Conservation (phyloP, 495 filamentous ascomycete genomes). For the Entonaema liquescens region DNA sequence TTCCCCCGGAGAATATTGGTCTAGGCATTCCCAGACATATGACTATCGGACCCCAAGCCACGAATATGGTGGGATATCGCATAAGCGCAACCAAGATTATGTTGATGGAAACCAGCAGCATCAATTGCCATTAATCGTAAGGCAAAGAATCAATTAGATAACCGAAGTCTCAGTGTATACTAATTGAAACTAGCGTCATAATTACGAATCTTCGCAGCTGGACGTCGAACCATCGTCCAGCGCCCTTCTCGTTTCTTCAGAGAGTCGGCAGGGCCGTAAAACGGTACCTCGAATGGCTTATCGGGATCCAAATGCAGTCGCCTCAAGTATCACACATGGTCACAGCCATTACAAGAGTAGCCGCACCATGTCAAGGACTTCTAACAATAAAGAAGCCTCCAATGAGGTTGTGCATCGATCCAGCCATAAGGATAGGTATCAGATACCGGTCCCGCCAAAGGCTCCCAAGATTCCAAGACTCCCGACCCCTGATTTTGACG, state of each 20-base stretch:
- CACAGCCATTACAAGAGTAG: not conserved
- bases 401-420: not conserved
- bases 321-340: not conserved
- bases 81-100: not conserved
- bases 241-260: not conserved
- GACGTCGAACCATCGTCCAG: not conserved
- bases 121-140: not conserved
- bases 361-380: not conserved
- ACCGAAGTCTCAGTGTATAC: not conserved
- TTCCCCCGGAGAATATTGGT: constrained; percentile 11
- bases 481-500: constrained; percentile 44
- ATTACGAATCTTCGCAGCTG: not conserved
- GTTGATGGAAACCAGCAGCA: not conserved
- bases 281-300: constrained; percentile 3
- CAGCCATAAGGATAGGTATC: constrained; percentile 17
- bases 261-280: not conserved
- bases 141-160: not conserved
- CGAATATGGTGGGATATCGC: constrained; percentile 1
- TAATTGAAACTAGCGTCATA: not conserved
- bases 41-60: constrained; percentile 1
- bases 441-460: constrained; percentile 21
- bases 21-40: constrained; percentile 16
- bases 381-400: not conserved
- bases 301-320: not conserved
- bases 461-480: constrained; percentile 42